Percentiles rank a stretch among this genome's conserved stretches.
phyloP scores from a whole-genome alignment of 2,329 filamentous ascomycete species.

The Apiospora saccharicola region DNA sequence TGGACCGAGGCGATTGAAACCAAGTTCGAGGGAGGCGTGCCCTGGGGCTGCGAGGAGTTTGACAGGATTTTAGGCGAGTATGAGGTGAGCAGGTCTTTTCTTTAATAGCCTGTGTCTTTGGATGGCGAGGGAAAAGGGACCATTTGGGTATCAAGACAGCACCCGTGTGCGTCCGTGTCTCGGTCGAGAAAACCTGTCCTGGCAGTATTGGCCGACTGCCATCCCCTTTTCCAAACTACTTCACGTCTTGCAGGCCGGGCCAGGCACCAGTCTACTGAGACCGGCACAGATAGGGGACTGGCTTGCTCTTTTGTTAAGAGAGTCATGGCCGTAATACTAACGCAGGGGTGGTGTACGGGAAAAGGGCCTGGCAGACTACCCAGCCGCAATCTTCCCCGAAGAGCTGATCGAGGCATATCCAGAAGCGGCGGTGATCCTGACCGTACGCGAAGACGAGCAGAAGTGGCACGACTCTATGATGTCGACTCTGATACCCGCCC shows the following conservation, averaged over 20 bases:
- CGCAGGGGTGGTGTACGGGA: neutral
- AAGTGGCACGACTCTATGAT: slow-evolving; percentile 60
- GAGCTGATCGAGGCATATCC: slow-evolving; percentile 69
- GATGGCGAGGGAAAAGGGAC: neutral
- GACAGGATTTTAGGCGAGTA: slow-evolving; percentile 45
- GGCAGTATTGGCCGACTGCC: neutral
- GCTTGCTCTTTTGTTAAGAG: neutral
- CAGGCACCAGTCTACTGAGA: neutral
- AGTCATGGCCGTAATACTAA: neutral
- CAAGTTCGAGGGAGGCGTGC: slow-evolving; percentile 41
- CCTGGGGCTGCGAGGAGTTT: slow-evolving; percentile 41
- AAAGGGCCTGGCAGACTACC: slow-evolving; percentile 41
- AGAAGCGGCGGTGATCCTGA: slow-evolving; percentile 67
- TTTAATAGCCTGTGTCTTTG: neutral
- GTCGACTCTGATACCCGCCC: slow-evolving; percentile 38
- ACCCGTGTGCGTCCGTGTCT: neutral
- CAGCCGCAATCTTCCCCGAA: slow-evolving; percentile 53
- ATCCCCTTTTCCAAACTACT: neutral
- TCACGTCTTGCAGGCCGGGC: neutral
- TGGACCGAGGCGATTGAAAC: slow-evolving; percentile 45
- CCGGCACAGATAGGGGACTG: neutral
- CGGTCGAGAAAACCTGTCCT: neutral
- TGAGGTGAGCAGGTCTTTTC: slow-evolving; percentile 32
- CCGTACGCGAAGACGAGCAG: slow-evolving; percentile 64
- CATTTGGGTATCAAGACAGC: neutral